phyloP scores from a whole-genome alignment of 345 rosid species.

The Syzygium aromaticum region DNA sequence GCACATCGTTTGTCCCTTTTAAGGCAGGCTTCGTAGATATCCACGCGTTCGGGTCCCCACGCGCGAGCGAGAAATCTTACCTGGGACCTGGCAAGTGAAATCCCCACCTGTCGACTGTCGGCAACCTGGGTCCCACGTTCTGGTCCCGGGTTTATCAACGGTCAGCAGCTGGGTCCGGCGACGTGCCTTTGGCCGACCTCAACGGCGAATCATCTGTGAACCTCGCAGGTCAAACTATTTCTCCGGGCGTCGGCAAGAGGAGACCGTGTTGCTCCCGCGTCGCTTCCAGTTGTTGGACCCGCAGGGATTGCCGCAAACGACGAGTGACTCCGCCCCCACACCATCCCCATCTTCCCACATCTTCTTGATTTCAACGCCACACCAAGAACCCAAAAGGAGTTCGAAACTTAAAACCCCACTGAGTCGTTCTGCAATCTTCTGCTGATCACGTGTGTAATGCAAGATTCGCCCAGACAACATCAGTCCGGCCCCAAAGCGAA shows the following conservation, averaged over 20 bases:
- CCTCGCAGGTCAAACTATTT: background rate
- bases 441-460: background rate
- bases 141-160: background rate
- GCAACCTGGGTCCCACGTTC: background rate
- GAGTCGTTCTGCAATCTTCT: background rate
- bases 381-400: background rate
- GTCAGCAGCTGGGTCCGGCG: background rate
- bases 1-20: background rate
- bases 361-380: background rate
- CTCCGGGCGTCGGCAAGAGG: background rate
- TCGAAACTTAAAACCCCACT: background rate
- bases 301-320: background rate
- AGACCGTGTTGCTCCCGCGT: background rate
- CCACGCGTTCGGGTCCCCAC: background rate
- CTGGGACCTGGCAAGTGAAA: background rate
- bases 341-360: background rate
- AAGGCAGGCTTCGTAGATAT: background rate
- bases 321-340: background rate
- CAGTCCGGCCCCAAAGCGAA: background rate
- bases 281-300: background rate
- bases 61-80: background rate
- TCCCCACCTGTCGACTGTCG: background rate
- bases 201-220: background rate
- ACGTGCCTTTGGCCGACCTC: background rate
- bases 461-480: background rate